These are phyloP conservation scores for Phytophthora europaea DNA, from an alignment of 352 stramenopile species.

Conservation along the genomic window DNA sequence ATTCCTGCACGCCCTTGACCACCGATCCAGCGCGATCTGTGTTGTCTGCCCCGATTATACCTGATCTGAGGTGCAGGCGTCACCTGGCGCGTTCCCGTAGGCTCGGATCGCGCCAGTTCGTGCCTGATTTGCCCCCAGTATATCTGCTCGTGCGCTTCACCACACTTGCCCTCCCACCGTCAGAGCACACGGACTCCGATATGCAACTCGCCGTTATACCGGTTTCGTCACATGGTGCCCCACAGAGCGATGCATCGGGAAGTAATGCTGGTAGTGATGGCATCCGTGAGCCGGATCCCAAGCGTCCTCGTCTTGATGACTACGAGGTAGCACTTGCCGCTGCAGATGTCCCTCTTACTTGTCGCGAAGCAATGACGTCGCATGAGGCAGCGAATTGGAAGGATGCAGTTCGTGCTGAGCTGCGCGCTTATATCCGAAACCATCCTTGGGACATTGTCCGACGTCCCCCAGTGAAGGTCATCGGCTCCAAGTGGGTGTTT, in stretches of 20 bases:
- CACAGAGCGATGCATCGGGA: too few relatives aligned
- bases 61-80: too few relatives aligned
- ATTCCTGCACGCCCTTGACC: too few relatives aligned
- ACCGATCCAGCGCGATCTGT: too few relatives aligned
- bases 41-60: too few relatives aligned
- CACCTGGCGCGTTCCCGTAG: too few relatives aligned
- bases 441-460: conserved; percentile 26
- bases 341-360: conserved; percentile 3
- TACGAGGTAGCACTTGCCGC: conserved; percentile 4
- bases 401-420: conserved; percentile 6
- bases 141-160: too few relatives aligned
- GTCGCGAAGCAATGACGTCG: conserved; percentile 11
- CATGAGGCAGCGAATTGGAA: conserved; percentile 10
- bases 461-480: conserved; percentile 5
- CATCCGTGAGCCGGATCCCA: conserved; percentile 6
- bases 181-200: not conserved
- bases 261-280: not conserved
- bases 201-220: not conserved
- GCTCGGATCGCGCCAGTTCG: too few relatives aligned
- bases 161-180: not conserved
- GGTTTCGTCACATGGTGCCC: not conserved
- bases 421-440: conserved; percentile 15
- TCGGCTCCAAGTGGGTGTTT: conserved; percentile 21
- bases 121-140: too few relatives aligned
- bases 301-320: conserved; percentile 1